Evolutionary conservation across 2,329 filamentous ascomycete species (phyloP).

Genomic region (Aurifilum marmelostoma): DNA sequence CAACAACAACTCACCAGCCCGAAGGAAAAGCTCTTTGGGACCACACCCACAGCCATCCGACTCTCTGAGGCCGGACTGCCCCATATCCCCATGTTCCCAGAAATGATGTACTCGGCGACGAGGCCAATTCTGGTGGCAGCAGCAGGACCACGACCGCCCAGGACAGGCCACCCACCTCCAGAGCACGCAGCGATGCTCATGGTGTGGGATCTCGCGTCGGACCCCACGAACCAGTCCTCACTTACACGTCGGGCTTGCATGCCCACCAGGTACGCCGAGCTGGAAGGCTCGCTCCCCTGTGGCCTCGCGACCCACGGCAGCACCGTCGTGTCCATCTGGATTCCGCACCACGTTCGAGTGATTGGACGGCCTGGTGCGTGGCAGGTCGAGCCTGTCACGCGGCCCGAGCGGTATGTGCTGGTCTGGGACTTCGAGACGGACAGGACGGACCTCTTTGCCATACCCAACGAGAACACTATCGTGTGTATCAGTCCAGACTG

Average conservation of each 20-base stretch:
- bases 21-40: slow-evolving; percentile 41
- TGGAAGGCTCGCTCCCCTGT: slow-evolving; percentile 45
- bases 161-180: slow-evolving; percentile 42
- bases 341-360: slow-evolving; percentile 43
- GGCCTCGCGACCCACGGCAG: slow-evolving; percentile 43
- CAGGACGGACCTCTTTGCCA: slow-evolving; percentile 42
- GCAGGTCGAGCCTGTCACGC: slow-evolving; percentile 40
- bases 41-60: slow-evolving; percentile 39
- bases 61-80: slow-evolving; percentile 41
- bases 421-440: slow-evolving; percentile 45
- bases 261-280: slow-evolving; percentile 43
- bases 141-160: slow-evolving; percentile 44
- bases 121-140: slow-evolving; percentile 44
- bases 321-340: slow-evolving; percentile 45
- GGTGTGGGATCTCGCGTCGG: slow-evolving; percentile 42
- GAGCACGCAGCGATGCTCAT: slow-evolving; percentile 44
- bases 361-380: slow-evolving; percentile 37
- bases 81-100: slow-evolving; percentile 43
- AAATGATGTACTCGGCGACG: slow-evolving; percentile 45
- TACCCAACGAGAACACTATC: slow-evolving; percentile 41
- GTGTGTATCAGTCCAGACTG: slow-evolving; percentile 46
- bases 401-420: slow-evolving; percentile 41
- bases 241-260: slow-evolving; percentile 41
- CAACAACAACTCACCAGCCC: neutral
- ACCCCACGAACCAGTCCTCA: slow-evolving; percentile 24